phyloP scores from a whole-genome alignment of 1,284 basidiomycete genomes.

The Lignosus rhinocerotis region DNA sequence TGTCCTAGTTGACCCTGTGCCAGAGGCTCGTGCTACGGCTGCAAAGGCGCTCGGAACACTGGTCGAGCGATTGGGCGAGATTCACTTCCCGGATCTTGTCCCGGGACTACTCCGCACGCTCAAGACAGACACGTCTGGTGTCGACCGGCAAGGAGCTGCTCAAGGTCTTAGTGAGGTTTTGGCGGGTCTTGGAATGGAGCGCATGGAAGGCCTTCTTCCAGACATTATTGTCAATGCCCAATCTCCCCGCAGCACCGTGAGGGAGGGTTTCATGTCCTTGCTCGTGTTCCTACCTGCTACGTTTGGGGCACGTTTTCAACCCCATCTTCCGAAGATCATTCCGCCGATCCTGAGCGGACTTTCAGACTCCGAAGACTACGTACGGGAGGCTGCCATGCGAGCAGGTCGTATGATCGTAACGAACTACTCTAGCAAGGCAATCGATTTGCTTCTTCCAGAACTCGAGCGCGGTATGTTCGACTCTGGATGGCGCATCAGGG shows the following conservation, averaged over 20 bases:
- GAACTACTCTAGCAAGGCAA: slow-evolving; percentile 91
- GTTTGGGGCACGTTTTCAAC: slow-evolving; percentile 94
- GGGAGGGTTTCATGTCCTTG: slow-evolving; percentile 98
- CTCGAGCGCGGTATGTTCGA: slow-evolving; percentile 97
- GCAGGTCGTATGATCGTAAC: slow-evolving; percentile 99
- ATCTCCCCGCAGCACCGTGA: slow-evolving; percentile 87
- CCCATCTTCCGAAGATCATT: slow-evolving; percentile 94
- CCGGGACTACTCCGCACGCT: slow-evolving; percentile 88
- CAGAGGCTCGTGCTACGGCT: slow-evolving; percentile 95
- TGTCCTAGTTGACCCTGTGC: slow-evolving; percentile 94
- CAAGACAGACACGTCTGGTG: slow-evolving; percentile 92
- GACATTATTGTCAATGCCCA: slow-evolving; percentile 93
- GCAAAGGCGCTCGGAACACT: slow-evolving; percentile 97
- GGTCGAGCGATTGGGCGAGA: slow-evolving; percentile 94
- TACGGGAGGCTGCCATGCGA: slow-evolving; percentile 95
- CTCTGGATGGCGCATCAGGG: slow-evolving; percentile 91
- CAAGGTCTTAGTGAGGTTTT: slow-evolving; percentile 97
- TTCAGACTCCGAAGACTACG: slow-evolving; percentile 92
- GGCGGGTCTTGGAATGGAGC: slow-evolving; percentile 95
- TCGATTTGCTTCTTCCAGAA: slow-evolving; percentile 93
- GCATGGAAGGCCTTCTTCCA: slow-evolving; percentile 92
- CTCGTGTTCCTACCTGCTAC: slow-evolving; percentile 96
- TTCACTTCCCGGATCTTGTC: slow-evolving; percentile 95
- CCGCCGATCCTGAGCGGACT: slow-evolving; percentile 91
- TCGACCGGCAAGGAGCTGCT: slow-evolving; percentile 96